Evolutionary conservation across 257 asterid species (phyloP).

Genomic region (Euphrasia confusa): DNA sequence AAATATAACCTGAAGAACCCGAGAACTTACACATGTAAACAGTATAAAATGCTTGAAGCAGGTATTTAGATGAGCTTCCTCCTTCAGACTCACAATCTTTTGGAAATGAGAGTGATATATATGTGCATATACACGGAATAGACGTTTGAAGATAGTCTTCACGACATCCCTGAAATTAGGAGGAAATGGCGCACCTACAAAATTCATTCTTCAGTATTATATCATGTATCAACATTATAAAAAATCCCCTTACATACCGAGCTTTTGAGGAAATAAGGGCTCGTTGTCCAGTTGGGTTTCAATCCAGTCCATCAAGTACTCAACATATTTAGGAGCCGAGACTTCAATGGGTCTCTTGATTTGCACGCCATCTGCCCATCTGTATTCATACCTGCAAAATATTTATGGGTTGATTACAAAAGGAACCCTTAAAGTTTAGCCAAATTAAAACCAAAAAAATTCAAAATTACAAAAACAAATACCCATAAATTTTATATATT

Average conservation of each 20-base stretch:
- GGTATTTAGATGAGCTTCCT: conserved; percentile 42
- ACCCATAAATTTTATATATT: too few relatives aligned
- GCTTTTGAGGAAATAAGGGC: conserved; percentile 83
- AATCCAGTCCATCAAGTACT: conserved; percentile 35
- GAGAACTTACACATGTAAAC: conserved; percentile 37
- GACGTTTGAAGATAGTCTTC: conserved; percentile 73
- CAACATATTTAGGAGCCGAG: conserved; percentile 47
- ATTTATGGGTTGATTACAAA: neutral
- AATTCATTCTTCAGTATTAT: neutral
- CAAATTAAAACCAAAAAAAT: too few relatives aligned
- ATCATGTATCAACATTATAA: too few relatives aligned
- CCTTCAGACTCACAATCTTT: conserved; percentile 22
- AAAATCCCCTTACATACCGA: conserved; percentile 39
- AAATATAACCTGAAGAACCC: neutral
- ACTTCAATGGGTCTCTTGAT: conserved; percentile 66
- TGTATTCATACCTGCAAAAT: conserved; percentile 64
- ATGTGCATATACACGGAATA: conserved; percentile 82
- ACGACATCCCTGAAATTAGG: conserved; percentile 70
- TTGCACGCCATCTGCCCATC: conserved; percentile 94
- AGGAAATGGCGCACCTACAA: conserved; percentile 82
- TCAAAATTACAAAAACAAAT: too few relatives aligned
- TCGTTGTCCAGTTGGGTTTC: conserved; percentile 75
- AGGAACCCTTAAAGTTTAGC: too few relatives aligned
- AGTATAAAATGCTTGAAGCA: conserved; percentile 57
- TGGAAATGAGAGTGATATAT: conserved; percentile 74